These are phyloP conservation scores for Capronia epimyces DNA, from an alignment of 2,329 filamentous ascomycete genomes.

Conservation along the genomic window DNA sequence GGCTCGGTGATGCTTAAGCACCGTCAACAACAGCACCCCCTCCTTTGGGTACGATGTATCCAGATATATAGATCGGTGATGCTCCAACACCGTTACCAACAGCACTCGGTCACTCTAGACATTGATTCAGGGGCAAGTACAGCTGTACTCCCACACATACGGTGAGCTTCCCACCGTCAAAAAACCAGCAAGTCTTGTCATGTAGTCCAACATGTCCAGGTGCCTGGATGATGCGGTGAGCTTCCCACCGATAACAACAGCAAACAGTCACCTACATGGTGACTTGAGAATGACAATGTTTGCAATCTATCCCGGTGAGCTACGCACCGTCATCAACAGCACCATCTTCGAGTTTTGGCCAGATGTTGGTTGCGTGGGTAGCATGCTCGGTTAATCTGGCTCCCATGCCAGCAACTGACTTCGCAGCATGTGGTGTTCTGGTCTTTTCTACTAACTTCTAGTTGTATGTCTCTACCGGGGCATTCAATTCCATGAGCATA, in stretches of 20 bases:
- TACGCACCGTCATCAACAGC: slow-evolving; percentile 18
- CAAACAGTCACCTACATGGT: slow-evolving; percentile 12
- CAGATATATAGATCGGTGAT: slow-evolving; percentile 10
- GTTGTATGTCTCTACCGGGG: too few relatives aligned
- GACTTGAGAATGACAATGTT: slow-evolving; percentile 8
- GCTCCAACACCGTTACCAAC: slow-evolving; percentile 12
- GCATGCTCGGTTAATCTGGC: neutral
- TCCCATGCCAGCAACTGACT: neutral
- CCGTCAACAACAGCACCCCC: slow-evolving; percentile 20
- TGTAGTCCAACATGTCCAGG: slow-evolving; percentile 16
- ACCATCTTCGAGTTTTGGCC: neutral
- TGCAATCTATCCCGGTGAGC: slow-evolving; percentile 12
- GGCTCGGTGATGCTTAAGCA: slow-evolving; percentile 20
- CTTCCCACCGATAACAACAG: slow-evolving; percentile 23
- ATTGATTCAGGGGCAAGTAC: neutral
- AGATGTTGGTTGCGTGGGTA: neutral
- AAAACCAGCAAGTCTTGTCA: slow-evolving; percentile 24
- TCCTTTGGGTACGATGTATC: slow-evolving; percentile 11
- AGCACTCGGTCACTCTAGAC: slow-evolving; percentile 9
- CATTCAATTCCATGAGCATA: too few relatives aligned
- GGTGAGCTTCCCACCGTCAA: slow-evolving; percentile 26
- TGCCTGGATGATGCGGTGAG: slow-evolving; percentile 11
- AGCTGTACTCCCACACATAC: slow-evolving; percentile 2
- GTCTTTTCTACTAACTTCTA: too few relatives aligned
- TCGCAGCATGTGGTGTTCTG: neutral